Evolutionary conservation across 495 filamentous ascomycete species (phyloP).

Genomic region (Penicillium atrosanguineum): DNA sequence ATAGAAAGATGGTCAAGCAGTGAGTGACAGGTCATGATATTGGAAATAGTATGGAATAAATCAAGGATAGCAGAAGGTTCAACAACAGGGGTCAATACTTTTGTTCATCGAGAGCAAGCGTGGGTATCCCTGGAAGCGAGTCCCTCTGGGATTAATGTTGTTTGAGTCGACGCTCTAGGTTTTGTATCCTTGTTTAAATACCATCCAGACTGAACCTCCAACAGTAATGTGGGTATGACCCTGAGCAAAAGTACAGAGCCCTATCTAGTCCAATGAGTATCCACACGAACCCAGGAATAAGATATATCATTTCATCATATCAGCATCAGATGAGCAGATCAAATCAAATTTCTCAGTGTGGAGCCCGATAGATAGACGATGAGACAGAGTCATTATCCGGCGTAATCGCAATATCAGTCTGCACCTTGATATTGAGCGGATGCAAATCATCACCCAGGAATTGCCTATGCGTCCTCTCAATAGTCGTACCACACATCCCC

Average conservation of each 20-base stretch:
- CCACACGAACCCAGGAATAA: background rate
- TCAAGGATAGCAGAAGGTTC: background rate
- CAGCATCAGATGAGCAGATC: constrained; percentile 2
- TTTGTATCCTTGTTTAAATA: too few relatives aligned
- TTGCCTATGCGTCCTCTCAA: constrained; percentile 3
- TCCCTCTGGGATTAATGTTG: too few relatives aligned
- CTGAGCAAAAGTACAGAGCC: background rate
- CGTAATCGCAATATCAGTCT: constrained; percentile 25
- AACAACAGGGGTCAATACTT: too few relatives aligned
- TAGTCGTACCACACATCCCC: constrained; percentile 11
- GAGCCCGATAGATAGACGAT: background rate
- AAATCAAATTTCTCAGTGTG: background rate
- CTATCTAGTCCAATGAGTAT: background rate
- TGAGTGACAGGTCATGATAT: background rate
- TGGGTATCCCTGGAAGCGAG: too few relatives aligned
- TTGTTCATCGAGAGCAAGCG: too few relatives aligned
- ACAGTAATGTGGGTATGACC: background rate
- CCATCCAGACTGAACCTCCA: background rate
- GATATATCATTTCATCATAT: constrained; percentile 20
- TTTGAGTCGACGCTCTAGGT: too few relatives aligned
- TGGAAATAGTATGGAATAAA: background rate
- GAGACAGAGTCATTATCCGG: constrained; percentile 17
- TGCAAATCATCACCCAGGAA: constrained; percentile 18
- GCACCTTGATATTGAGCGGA: constrained; percentile 30
- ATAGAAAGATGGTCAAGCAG: background rate